These are phyloP conservation scores for Malbranchea cinnamomea DNA, from an alignment of 2,329 filamentous ascomycete genomes.

Conservation along the genomic window DNA sequence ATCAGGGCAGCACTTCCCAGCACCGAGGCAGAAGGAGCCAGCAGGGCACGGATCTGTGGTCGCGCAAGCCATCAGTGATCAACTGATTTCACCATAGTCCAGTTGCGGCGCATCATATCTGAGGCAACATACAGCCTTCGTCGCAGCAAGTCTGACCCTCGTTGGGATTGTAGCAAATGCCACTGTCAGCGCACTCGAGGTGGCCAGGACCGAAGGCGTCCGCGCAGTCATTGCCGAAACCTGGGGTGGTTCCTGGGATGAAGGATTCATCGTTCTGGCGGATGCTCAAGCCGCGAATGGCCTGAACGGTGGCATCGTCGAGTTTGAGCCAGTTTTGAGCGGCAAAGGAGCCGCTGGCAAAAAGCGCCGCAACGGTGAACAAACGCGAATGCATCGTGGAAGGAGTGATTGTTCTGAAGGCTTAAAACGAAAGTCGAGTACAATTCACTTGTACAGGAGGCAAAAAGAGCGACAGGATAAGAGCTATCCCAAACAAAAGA, in stretches of 20 bases:
- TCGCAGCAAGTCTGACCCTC: conserved; percentile 13
- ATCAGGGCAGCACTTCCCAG: conserved; percentile 11
- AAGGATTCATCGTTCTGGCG: conserved; percentile 7
- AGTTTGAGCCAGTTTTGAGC: conserved; percentile 4
- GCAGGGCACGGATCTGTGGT: conserved; percentile 9
- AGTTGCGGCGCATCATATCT: no score
- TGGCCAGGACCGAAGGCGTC: conserved; percentile 10
- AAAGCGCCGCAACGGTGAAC: no score
- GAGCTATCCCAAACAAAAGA: no score
- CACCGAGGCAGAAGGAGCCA: conserved; percentile 10
- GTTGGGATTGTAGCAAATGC: conserved; percentile 9
- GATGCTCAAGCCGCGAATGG: neutral
- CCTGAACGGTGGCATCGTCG: neutral
- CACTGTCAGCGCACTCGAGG: conserved; percentile 8
- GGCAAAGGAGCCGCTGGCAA: no score
- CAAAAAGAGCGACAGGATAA: no score
- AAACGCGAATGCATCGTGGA: no score
- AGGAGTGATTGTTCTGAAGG: no score
- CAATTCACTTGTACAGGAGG: no score
- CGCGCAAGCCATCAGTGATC: neutral
- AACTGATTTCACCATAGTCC: neutral
- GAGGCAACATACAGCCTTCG: conserved; percentile 10
- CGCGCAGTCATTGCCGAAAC: conserved; percentile 6
- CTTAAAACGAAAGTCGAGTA: no score
- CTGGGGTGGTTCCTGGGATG: conserved; percentile 5